Evolutionary conservation across 345 rosid genomes (phyloP), one percentile per base, ranked within the genome.

Genomic region (Lumnitzera littorea): DNA sequence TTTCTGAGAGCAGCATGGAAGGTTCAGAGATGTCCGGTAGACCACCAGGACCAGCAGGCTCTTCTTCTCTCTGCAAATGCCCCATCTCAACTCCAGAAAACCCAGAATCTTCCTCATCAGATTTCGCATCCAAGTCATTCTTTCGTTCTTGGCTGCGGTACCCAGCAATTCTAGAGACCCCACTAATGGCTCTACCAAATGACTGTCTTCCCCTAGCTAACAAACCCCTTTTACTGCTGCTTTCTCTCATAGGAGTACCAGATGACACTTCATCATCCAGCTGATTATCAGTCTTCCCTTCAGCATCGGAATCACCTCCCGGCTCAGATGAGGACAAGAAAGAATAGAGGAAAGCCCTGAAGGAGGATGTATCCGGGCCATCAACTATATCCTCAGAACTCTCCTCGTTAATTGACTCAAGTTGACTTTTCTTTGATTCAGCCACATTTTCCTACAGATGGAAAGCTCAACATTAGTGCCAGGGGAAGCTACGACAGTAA

Each of bases 321-420:
- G 77, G 53, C 48, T 79, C 84, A 2, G 96, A 77, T 48, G 89
- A 78, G 6, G 94, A 75, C 68, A 94, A 68, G 5, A 92, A 75
- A 12, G 99, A 94, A 68, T 83, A 84, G 53, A 94, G 89, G 72
- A 94, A 94, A 14, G 97, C 96, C 49, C 88, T 72, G 69, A 94
- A 90, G 20, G 99, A 94, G 60, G 99, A 94, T 15, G 99, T 89
- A 71, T 94, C 97, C 1, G 99, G 99, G 16, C 84, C 96, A 65
- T 81, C 85, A 56, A 69, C 80, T 58, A 64, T 60, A 63, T 69
- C 76, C 60, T 53, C 78, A 2, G 61, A 60, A 60, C 71, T 61
- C 72, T 78, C 96, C 57, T 81, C 91, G 46, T 56, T 59, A 29
- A 67, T 58, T 3, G 85, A 69, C 55, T 80, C 82, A 65, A 69